Conservation (phyloP, 139 green algal genomes). For the Yamagishiella unicocca region DNA sequence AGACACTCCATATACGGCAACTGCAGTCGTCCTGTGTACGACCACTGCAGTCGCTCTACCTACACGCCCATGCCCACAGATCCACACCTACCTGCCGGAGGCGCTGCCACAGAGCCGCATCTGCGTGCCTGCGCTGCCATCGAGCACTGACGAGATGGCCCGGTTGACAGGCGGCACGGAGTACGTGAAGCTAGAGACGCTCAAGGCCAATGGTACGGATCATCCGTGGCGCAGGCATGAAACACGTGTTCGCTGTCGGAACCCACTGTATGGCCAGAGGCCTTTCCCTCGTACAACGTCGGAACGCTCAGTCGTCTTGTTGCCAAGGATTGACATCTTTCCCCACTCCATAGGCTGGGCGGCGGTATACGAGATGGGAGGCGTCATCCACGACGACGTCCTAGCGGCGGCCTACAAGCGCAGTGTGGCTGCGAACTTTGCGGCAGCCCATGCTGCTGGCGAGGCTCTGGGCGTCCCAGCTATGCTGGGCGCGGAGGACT, state of each 20-base stretch:
- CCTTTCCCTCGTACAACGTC: too few species aligned
- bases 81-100: conserved; percentile 79
- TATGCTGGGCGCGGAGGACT: conserved; percentile 78
- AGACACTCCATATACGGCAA: too few species aligned
- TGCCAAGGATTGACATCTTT: too few species aligned
- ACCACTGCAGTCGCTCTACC: too few species aligned
- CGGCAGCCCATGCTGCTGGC: conserved; percentile 57
- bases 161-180: conserved; percentile 56
- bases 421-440: conserved; percentile 78
- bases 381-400: conserved; percentile 54
- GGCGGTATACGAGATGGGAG: conserved; percentile 64
- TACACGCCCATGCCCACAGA: too few species aligned
- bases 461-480: conserved; percentile 76
- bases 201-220: conserved; percentile 55
- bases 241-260: too few species aligned
- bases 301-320: too few species aligned
- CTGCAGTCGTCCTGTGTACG: too few species aligned
- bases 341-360: too few species aligned
- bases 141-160: conserved; percentile 51
- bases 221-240: too few species aligned
- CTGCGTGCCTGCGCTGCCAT: conserved; percentile 47
- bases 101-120: conserved; percentile 57
- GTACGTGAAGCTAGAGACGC: conserved; percentile 59
- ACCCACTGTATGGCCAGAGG: too few species aligned
- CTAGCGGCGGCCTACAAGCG: conserved; percentile 54